Base-by-base conservation (phyloP, 805 yeast species). In the Cyberlindnera mrakii region DNA sequence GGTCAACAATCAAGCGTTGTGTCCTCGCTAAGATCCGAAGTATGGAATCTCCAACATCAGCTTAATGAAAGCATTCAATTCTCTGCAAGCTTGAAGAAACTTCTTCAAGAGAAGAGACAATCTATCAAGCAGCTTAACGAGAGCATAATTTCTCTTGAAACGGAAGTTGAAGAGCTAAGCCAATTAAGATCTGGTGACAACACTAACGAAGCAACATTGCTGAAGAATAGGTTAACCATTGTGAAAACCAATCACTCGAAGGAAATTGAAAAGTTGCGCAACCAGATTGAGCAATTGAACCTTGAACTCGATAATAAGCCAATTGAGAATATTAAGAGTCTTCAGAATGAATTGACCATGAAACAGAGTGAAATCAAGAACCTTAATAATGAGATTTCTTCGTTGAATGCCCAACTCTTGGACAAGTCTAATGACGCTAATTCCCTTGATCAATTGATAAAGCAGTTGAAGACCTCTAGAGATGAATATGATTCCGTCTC, bases 191-290 rank as follows among this genome's bases (percentile, higher is more conserved):
- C 43, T 3, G 39, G 33, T 6, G 30, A 35, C 13, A 44, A 45
- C 13, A 51, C 38, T 11, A 42, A 52, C n/a, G 61, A 55, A 33
- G 37, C 53, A 3, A 48, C 49, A 33, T 43, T 54, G 9, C 32
- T 51, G 41, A 57, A 48, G 43, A 52, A 45, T 33, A 45, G 59
- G 33, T 33, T 57, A 7, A 49, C 45, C 3, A 40, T 53, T 15
- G 48, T 51, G 5, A 57, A 52, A 18, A 20, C 47, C 30, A 57
- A 50, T 27, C 59, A 56, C 25, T 36, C 56, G 0, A 52, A 47
- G 30, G 60, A 57, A 17, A 25, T 58, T 25, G 54, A 51, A 14
- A 38, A 30, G 8, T 35, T 54, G 4, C 45, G 46, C 2, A 14
- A 13, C 6, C 52, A 52, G 25, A 48, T 55, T 30, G 51, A 44